phyloP scores from a whole-genome alignment of 257 asterid species.

The Thymus mandschuricus region DNA sequence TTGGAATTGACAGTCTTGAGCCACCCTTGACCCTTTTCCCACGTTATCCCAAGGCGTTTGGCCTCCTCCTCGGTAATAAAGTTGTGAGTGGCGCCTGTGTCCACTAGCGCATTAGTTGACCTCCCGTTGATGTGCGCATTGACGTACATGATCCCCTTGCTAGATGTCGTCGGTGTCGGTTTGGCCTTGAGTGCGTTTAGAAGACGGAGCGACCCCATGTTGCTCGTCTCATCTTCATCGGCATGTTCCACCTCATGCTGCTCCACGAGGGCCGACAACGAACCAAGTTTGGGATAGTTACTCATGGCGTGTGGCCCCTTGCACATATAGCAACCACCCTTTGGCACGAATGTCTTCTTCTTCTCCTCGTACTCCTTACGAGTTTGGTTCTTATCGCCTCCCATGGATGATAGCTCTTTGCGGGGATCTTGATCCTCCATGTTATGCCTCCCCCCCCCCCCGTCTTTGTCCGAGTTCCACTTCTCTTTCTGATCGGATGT shows the following conservation, averaged over 20 bases:
- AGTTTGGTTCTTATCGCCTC: neutral
- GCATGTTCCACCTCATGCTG: neutral
- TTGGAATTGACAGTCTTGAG: neutral
- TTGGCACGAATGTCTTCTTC: neutral
- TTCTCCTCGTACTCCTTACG: too few species aligned
- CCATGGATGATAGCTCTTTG: neutral
- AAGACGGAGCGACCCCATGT: neutral
- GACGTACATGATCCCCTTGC: neutral
- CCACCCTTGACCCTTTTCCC: neutral
- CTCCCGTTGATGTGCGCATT: neutral
- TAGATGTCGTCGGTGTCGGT: neutral
- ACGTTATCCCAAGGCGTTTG: neutral
- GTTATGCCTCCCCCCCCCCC: too few species aligned
- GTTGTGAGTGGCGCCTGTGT: too few species aligned
- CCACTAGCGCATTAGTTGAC: too few species aligned
- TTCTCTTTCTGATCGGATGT: too few species aligned
- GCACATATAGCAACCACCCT: neutral
- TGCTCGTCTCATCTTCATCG: neutral
- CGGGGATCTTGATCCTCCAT: neutral
- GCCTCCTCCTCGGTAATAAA: too few species aligned
- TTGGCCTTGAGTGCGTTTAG: neutral
- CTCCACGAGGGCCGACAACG: neutral
- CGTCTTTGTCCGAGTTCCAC: too few species aligned
- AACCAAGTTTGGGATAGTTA: neutral
- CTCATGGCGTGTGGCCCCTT: too few species aligned